phyloP scores from a whole-genome alignment of 2,329 filamentous ascomycete species.

The Verticillium tricorpus region DNA sequence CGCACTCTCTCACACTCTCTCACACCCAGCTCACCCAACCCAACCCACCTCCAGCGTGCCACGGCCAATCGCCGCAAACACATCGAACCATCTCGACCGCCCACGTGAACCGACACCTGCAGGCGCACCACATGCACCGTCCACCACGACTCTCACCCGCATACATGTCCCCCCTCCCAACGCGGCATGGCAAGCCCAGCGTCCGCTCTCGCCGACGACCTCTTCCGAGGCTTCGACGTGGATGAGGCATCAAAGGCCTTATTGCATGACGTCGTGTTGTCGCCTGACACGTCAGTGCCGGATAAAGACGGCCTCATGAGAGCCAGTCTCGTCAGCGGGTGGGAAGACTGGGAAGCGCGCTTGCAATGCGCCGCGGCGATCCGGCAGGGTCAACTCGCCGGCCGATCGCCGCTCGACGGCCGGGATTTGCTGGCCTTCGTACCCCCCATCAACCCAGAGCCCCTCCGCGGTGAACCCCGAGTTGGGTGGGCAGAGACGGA shows the following conservation, averaged over 20 bases:
- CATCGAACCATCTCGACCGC: not conserved
- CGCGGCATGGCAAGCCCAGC: conserved; percentile 6
- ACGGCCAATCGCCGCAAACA: not conserved
- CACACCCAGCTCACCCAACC: not conserved
- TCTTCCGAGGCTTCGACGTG: conserved; percentile 26
- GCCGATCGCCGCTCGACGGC: conserved; percentile 20
- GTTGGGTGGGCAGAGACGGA: conserved; percentile 29
- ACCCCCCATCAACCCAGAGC: conserved; percentile 10
- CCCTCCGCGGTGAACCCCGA: not conserved
- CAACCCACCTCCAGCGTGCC: not conserved
- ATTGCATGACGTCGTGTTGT: conserved; percentile 24
- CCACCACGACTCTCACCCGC: not conserved
- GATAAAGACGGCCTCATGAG: conserved; percentile 23
- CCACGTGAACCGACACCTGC: not conserved
- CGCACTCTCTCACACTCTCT: too few relatives aligned
- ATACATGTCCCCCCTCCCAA: not conserved
- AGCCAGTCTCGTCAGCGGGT: conserved; percentile 25
- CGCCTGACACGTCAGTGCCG: conserved; percentile 15
- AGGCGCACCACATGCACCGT: not conserved
- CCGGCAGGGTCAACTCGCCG: conserved; percentile 9
- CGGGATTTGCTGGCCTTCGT: conserved; percentile 28
- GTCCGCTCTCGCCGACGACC: conserved; percentile 4
- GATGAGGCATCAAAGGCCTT: conserved; percentile 23
- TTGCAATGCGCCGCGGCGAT: conserved; percentile 28
- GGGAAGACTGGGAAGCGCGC: conserved; percentile 27